Percentiles rank a stretch among this genome's conserved stretches.
These are phyloP conservation scores for Mycocentrospora acerina DNA, from an alignment of 2,329 filamentous ascomycete genomes.

Conservation along the genomic window DNA sequence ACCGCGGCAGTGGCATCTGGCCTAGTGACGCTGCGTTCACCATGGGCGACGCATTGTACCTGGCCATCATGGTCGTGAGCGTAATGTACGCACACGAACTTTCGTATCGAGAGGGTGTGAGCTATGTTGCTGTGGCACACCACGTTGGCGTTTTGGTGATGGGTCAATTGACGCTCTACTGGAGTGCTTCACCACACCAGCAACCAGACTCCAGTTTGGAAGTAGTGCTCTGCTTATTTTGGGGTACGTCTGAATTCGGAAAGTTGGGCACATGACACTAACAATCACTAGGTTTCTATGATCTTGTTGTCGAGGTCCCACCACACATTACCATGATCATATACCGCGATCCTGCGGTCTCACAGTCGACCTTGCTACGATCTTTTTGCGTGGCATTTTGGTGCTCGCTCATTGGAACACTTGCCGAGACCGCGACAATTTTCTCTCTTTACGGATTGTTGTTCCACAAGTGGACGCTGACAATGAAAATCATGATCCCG, in stretches of 20 bases:
- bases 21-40: constrained; percentile 2
- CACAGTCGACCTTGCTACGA: constrained; percentile 1
- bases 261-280: not conserved
- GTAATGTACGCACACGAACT: constrained; percentile 11
- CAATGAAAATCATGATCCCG: constrained; percentile 8
- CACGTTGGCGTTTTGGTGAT: constrained; percentile 10
- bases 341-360: constrained; percentile 7
- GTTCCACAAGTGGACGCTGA: constrained; percentile 7
- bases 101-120: constrained; percentile 6
- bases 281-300: constrained; percentile 2
- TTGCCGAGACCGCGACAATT: constrained; percentile 8
- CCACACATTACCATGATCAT: constrained; percentile 10
- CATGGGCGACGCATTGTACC: constrained; percentile 7
- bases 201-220: constrained; percentile 6
- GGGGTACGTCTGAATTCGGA: constrained; percentile 1
- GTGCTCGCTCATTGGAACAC: constrained; percentile 6
- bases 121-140: constrained; percentile 7
- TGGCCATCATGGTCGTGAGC: constrained; percentile 9
- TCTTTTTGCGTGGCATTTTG: constrained; percentile 7
- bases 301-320: constrained; percentile 9
- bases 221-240: constrained; percentile 5
- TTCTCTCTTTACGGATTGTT: constrained; percentile 4
- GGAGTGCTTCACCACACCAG: constrained; percentile 6
- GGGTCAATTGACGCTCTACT: constrained; percentile 9
- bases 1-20: not conserved